These are phyloP conservation scores for Aspergillus eucalypticola DNA, from an alignment of 2,329 filamentous ascomycete species.

Conservation along the genomic window DNA sequence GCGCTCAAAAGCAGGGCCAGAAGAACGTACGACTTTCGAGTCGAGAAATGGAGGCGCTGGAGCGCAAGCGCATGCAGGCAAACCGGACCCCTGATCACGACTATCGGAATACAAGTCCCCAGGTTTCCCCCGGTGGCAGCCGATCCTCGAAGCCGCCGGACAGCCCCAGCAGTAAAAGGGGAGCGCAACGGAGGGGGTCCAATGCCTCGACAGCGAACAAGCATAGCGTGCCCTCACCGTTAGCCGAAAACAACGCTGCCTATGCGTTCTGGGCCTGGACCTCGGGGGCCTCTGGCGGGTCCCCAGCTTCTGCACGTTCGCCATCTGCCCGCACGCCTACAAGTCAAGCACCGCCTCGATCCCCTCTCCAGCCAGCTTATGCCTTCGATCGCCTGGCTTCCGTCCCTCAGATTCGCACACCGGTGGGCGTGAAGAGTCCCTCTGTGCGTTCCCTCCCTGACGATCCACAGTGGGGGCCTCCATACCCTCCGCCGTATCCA, in stretches of 20 bases:
- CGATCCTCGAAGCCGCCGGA: slow-evolving; percentile 25
- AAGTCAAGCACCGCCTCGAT: slow-evolving; percentile 34
- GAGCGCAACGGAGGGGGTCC: slow-evolving; percentile 22
- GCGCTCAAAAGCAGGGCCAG: slow-evolving; percentile 73
- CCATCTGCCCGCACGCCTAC: slow-evolving; percentile 18
- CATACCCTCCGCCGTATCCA: slow-evolving; percentile 35
- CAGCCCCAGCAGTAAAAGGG: slow-evolving; percentile 19
- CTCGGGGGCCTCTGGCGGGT: slow-evolving; percentile 36
- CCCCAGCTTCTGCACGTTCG: slow-evolving; percentile 12
- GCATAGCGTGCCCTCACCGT: slow-evolving; percentile 33
- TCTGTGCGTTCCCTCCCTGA: slow-evolving; percentile 48
- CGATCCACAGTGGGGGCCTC: slow-evolving; percentile 49
- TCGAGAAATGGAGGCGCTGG: slow-evolving; percentile 77
- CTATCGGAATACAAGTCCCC: slow-evolving; percentile 14
- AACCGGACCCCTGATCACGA: slow-evolving; percentile 30
- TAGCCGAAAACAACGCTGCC: slow-evolving; percentile 39
- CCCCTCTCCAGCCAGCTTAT: slow-evolving; percentile 35
- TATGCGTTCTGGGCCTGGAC: slow-evolving; percentile 51
- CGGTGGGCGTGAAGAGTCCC: slow-evolving; percentile 40
- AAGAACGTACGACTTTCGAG: slow-evolving; percentile 76
- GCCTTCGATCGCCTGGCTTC: slow-evolving; percentile 33
- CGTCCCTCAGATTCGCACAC: slow-evolving; percentile 37
- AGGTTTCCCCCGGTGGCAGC: slow-evolving; percentile 6
- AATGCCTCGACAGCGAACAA: slow-evolving; percentile 17
- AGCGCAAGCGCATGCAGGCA: slow-evolving; percentile 64